Evolutionary conservation across 2,329 filamentous ascomycete genomes (phyloP).

Genomic region (Aulographum hederae): DNA sequence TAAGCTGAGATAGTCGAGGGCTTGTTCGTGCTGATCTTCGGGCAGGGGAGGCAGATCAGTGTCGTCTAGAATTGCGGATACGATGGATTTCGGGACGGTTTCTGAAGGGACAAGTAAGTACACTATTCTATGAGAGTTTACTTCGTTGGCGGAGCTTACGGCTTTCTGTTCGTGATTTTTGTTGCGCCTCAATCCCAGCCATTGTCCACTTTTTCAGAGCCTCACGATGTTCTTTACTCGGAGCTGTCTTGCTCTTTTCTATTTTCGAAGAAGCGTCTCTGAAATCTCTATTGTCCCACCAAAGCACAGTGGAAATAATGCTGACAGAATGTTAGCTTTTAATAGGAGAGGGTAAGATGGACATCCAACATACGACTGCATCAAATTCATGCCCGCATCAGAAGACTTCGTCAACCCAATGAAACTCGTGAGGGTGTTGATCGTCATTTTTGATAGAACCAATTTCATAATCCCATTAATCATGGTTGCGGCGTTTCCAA

Average conservation of each 20-base stretch:
- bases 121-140: no score
- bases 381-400: conserved; percentile 63
- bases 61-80: conserved; percentile 42
- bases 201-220: conserved; percentile 41
- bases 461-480: conserved; percentile 56
- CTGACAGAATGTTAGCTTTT: conserved; percentile 17
- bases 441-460: conserved; percentile 58
- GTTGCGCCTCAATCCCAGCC: conserved; percentile 34
- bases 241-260: conserved; percentile 40
- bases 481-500: conserved; percentile 70
- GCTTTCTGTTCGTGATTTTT: conserved; percentile 39
- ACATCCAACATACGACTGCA: no score
- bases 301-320: conserved; percentile 55
- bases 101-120: no score
- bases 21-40: conserved; percentile 42
- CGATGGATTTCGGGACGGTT: conserved; percentile 39
- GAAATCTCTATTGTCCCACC: conserved; percentile 56
- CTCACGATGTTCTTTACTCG: conserved; percentile 41
- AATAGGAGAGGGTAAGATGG: conserved; percentile 14
- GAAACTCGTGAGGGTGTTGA: conserved; percentile 62
- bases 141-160: conserved; percentile 13
- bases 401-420: conserved; percentile 52
- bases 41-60: conserved; percentile 25
- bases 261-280: conserved; percentile 45
- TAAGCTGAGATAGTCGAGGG: conserved; percentile 51